Base-by-base conservation (phyloP, 768 basidiomycete genomes). In the Suillus paluster region DNA sequence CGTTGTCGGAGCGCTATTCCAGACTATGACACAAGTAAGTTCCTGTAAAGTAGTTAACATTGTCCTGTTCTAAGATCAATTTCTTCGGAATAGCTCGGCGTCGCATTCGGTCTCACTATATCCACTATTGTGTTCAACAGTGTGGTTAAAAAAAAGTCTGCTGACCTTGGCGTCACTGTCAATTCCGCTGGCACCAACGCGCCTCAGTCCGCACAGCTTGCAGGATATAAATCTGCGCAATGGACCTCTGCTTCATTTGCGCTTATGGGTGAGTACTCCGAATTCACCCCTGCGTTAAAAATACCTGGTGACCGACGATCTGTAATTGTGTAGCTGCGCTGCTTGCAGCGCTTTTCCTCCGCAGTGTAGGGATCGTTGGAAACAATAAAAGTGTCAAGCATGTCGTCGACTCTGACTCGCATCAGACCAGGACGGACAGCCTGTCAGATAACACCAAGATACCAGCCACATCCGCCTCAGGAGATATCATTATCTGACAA, bases 1-100 rank as follows among this genome's bases (percentile, higher is more conserved):
- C 73, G 78, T 93, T 5, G 86, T 87, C 8, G 91, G 90, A 2
- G 92, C 86, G 14, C 62, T 92, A 25, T 92, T n/a, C n/a, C n/a
- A n/a, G n/a, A n/a, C n/a, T n/a, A n/a, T n/a, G n/a, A n/a, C n/a
- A n/a, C n/a, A n/a, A n/a, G n/a, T n/a, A n/a, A n/a, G n/a, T n/a
- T n/a, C n/a, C n/a, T n/a, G n/a, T n/a, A n/a, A n/a, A n/a, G n/a
- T n/a, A n/a, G n/a, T n/a, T n/a, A n/a, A n/a, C 21, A 17, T 1
- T 41, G 23, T 57, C 56, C 9, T 33, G 17, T 44, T 11, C n/a
- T 34, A 50, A 12, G 10, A 17, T 55, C 44, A 8, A 21, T 10
- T 19, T 27, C 12, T 41, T 15, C 10, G 10, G 5, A 19, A 49
- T 62, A 89, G 89, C 72, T 92, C 12, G 91, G 91, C 11, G 84